Conservation (phyloP, 2,329 filamentous ascomycete genomes). For the Septoria linicola region DNA sequence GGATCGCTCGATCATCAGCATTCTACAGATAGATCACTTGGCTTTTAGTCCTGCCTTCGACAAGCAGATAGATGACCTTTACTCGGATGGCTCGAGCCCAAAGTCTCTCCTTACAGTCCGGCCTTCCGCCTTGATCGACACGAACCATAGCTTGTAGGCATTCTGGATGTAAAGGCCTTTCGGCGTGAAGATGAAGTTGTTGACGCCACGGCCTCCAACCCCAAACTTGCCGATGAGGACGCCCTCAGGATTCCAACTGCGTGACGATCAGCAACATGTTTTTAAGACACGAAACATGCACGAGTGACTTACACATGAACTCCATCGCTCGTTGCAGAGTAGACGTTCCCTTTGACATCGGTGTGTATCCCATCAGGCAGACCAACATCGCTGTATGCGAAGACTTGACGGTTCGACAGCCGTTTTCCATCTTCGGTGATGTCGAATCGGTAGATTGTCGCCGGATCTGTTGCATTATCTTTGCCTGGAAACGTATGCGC, state of each 20-base stretch:
- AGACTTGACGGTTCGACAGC: conserved; percentile 45
- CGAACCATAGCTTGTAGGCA: conserved; percentile 36
- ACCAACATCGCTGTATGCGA: conserved; percentile 56
- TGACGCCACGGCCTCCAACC: conserved; percentile 40
- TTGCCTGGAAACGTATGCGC: conserved; percentile 29
- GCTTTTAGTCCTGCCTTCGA: not conserved
- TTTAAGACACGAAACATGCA: not conserved
- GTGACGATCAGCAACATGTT: not conserved
- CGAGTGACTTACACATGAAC: conserved; percentile 46
- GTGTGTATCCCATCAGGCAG: conserved; percentile 60
- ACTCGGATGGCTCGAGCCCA: not conserved
- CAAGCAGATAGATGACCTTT: not conserved
- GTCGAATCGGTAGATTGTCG: conserved; percentile 47
- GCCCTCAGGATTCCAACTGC: conserved; percentile 50
- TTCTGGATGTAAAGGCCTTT: conserved; percentile 38
- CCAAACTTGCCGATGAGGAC: conserved; percentile 57
- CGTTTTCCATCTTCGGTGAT: conserved; percentile 38
- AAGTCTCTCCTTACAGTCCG: conserved; percentile 36
- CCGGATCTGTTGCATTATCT: conserved; percentile 42
- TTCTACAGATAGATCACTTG: not conserved
- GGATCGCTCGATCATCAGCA: not conserved
- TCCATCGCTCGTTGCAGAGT: conserved; percentile 53
- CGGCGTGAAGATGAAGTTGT: conserved; percentile 39
- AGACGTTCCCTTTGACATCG: conserved; percentile 56
- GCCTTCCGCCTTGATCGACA: conserved; percentile 36